phyloP scores from a whole-genome alignment of 2,329 filamentous ascomycete genomes.

The Atkinsonella texensis region DNA sequence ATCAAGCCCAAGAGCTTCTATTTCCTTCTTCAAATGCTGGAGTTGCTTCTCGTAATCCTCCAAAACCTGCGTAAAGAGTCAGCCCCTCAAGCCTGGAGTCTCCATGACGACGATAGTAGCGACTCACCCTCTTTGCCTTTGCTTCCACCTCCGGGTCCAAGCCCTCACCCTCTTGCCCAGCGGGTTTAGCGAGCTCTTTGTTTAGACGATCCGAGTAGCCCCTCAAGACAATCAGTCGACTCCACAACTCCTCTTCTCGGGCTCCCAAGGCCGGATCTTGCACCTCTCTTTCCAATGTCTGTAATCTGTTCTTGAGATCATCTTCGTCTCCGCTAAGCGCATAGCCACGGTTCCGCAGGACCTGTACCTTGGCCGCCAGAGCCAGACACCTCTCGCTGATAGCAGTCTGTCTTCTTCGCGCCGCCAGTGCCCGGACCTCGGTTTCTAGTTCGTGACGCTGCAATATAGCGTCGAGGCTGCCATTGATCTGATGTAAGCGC shows the following conservation, averaged over 20 bases:
- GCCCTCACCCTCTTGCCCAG: conserved; percentile 40
- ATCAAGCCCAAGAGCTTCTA: conserved; percentile 49
- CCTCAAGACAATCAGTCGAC: conserved; percentile 61
- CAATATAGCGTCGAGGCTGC: conserved; percentile 58
- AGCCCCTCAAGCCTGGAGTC: neutral
- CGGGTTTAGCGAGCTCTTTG: conserved; percentile 60
- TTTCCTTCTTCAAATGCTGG: conserved; percentile 60
- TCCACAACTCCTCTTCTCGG: conserved; percentile 77
- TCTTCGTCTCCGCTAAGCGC: conserved; percentile 71
- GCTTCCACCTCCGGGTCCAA: conserved; percentile 59
- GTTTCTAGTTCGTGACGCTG: conserved; percentile 66
- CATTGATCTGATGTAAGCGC: conserved; percentile 69
- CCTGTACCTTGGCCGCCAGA: conserved; percentile 68
- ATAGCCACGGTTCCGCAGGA: conserved; percentile 70
- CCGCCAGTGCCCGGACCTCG: conserved; percentile 60
- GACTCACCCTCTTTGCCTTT: conserved; percentile 60
- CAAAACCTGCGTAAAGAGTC: conserved; percentile 45
- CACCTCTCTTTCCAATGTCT: conserved; percentile 54
- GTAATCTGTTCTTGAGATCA: conserved; percentile 59
- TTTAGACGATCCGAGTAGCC: conserved; percentile 62
- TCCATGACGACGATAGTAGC: neutral
- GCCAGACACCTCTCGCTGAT: conserved; percentile 62
- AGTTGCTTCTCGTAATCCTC: conserved; percentile 76
- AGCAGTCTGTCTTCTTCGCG: conserved; percentile 58
- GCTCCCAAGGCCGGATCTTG: conserved; percentile 65